These are phyloP conservation scores for Sphaerostilbella broomeana DNA, from an alignment of 2,329 filamentous ascomycete genomes.

Conservation along the genomic window DNA sequence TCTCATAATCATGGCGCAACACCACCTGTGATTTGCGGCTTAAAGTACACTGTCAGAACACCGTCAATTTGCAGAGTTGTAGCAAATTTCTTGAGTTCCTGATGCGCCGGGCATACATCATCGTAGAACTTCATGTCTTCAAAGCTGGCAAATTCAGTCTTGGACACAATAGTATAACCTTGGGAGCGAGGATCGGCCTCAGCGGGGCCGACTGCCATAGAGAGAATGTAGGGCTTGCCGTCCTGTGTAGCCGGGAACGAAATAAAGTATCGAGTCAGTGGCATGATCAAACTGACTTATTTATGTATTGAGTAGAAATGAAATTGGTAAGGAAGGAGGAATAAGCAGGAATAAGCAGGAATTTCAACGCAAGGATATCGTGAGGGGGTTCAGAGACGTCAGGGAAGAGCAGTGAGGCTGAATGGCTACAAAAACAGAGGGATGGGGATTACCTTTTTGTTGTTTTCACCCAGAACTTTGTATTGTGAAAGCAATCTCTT, in stretches of 20 bases:
- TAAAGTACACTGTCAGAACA: slow-evolving; percentile 36
- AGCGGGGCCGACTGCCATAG: slow-evolving; percentile 46
- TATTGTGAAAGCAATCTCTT: slow-evolving; percentile 40
- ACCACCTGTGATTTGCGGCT: slow-evolving; percentile 25
- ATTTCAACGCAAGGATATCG: too few species aligned
- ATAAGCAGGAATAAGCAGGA: too few species aligned
- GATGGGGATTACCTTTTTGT: slow-evolving; percentile 35
- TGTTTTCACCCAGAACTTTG: slow-evolving; percentile 31
- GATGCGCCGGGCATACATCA: slow-evolving; percentile 39
- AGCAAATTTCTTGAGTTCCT: slow-evolving; percentile 32
- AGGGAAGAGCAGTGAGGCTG: not conserved
- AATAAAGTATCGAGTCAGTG: too few species aligned
- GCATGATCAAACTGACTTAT: too few species aligned
- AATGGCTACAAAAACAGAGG: slow-evolving; percentile 14
- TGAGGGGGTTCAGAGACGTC: not conserved
- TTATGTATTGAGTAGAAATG: not conserved
- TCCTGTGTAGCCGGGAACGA: slow-evolving; percentile 39
- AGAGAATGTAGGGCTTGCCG: slow-evolving; percentile 63
- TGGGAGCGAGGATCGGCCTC: slow-evolving; percentile 54
- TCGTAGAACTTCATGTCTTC: slow-evolving; percentile 70
- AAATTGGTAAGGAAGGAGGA: too few species aligned
- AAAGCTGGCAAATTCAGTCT: slow-evolving; percentile 55
- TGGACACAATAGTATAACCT: slow-evolving; percentile 58
- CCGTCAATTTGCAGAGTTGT: slow-evolving; percentile 29
- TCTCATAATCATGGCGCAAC: slow-evolving; percentile 6